A percentile compares a stretch with the other conserved stretches of the same genome.
Conservation (phyloP, 2,329 filamentous ascomycete species). For the Biscogniauxia marginata region DNA sequence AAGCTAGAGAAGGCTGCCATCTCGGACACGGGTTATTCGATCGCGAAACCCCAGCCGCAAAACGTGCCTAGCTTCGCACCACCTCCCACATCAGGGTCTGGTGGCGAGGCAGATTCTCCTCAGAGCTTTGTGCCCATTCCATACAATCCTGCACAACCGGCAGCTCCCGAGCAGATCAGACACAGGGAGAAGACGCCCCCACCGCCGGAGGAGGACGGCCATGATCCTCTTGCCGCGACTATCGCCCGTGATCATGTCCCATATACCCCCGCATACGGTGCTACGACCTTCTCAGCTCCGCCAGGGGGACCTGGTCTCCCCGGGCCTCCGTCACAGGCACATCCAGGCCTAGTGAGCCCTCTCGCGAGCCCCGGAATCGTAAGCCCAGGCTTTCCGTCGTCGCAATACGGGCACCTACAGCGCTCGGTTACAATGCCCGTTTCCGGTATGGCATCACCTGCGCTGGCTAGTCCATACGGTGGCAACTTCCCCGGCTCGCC, state of each 20-base stretch:
- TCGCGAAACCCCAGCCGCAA: conserved; percentile 21
- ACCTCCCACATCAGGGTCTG: conserved; percentile 39
- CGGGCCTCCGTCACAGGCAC: conserved; percentile 32
- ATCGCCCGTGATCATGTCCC: conserved; percentile 56
- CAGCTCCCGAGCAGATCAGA: conserved; percentile 68
- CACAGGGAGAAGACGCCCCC: conserved; percentile 79
- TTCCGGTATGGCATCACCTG: conserved; percentile 38
- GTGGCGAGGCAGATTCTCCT: conserved; percentile 32
- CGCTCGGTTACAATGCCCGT: conserved; percentile 51
- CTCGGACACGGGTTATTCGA: conserved; percentile 52
- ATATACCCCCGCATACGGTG: conserved; percentile 48
- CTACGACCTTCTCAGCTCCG: conserved; percentile 40
- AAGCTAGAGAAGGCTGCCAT: conserved; percentile 71
- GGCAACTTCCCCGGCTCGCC: conserved; percentile 46
- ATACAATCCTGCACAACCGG: conserved; percentile 77
- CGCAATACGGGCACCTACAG: conserved; percentile 45
- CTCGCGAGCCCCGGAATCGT: conserved; percentile 39
- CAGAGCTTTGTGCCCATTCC: conserved; percentile 62
- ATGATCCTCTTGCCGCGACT: conserved; percentile 57
- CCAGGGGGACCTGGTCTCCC: conserved; percentile 40
- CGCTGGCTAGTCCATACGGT: conserved; percentile 44
- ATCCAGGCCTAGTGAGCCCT: conserved; percentile 19
- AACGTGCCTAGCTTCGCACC: conserved; percentile 38
- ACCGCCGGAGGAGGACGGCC: conserved; percentile 64
- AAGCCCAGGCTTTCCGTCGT: conserved; percentile 42